Conservation (phyloP, 1,284 basidiomycete species). For the Fomes fomentarius region DNA sequence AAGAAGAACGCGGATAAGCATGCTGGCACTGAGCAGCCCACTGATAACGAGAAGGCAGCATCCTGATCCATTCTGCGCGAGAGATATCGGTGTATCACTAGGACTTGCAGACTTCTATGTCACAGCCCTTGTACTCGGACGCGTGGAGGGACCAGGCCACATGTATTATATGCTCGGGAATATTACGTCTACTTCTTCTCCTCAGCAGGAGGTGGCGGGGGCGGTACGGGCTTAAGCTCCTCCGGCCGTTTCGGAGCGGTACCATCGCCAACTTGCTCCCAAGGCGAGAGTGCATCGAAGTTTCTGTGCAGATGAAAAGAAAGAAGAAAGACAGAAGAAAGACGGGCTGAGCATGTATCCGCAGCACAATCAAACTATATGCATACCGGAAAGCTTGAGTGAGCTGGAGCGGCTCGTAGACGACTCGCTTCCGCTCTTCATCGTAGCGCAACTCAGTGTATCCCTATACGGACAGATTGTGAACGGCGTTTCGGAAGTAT, state of each 20-base stretch:
- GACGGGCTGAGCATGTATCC: no score
- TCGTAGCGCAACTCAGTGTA: slow-evolving; percentile 98
- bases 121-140: not conserved
- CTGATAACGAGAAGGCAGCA: slow-evolving; percentile 20
- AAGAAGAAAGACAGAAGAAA: no score
- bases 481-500: not conserved
- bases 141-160: slow-evolving; percentile 1
- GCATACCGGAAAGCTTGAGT: slow-evolving; percentile 95
- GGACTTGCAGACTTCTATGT: not conserved
- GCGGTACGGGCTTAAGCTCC: slow-evolving; percentile 73
- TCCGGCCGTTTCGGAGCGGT: slow-evolving; percentile 70
- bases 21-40: slow-evolving; percentile 18
- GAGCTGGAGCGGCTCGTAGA: slow-evolving; percentile 97
- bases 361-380: no score
- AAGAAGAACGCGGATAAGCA: slow-evolving; percentile 31
- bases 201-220: slow-evolving; percentile 63
- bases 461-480: slow-evolving; percentile 56
- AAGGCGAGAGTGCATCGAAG: slow-evolving; percentile 93
- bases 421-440: slow-evolving; percentile 98
- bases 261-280: slow-evolving; percentile 96
- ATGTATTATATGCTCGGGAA: slow-evolving; percentile 5
- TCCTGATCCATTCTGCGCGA: slow-evolving; percentile 11
- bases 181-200: slow-evolving; percentile 63
- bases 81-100: no score
- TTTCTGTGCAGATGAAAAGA: slow-evolving; percentile 56